Evolutionary conservation across 305 asterid genomes (phyloP).

Genomic region (Fraxinus dipetala): DNA sequence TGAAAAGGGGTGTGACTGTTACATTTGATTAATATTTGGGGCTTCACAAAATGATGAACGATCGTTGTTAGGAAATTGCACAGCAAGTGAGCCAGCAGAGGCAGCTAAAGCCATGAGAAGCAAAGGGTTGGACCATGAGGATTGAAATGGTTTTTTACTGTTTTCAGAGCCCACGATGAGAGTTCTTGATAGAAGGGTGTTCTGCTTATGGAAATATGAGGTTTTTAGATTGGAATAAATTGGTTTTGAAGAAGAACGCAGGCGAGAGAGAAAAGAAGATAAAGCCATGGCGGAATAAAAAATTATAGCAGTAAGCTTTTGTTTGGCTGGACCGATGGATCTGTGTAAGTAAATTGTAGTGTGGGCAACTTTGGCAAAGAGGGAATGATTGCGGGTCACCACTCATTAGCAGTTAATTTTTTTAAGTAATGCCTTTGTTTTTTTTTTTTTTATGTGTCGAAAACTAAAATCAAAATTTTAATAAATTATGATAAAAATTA

Average conservation of each 20-base stretch:
- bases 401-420: background rate
- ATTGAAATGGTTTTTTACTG: constrained; percentile 23
- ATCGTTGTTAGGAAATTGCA: constrained; percentile 33
- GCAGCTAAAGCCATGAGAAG: constrained; percentile 59
- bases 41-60: constrained; percentile 55
- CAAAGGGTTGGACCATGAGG: constrained; percentile 45
- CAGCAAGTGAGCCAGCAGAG: constrained; percentile 56
- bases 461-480: no score
- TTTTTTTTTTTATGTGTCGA: no score
- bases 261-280: constrained; percentile 51
- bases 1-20: background rate
- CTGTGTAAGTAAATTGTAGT: background rate
- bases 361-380: background rate
- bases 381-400: background rate
- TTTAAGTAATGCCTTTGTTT: no score
- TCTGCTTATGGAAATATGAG: constrained; percentile 26
- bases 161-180: constrained; percentile 26
- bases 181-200: constrained; percentile 20
- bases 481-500: no score
- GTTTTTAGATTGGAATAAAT: constrained; percentile 28
- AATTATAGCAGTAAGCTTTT: background rate
- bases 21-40: constrained; percentile 48
- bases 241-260: constrained; percentile 56
- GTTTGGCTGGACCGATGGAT: background rate
- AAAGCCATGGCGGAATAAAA: constrained; percentile 37